Evolutionary conservation across 2,329 filamentous ascomycete species (phyloP), one percentile per base, ranked within the genome.

Genomic region (Fusarium chaquense): DNA sequence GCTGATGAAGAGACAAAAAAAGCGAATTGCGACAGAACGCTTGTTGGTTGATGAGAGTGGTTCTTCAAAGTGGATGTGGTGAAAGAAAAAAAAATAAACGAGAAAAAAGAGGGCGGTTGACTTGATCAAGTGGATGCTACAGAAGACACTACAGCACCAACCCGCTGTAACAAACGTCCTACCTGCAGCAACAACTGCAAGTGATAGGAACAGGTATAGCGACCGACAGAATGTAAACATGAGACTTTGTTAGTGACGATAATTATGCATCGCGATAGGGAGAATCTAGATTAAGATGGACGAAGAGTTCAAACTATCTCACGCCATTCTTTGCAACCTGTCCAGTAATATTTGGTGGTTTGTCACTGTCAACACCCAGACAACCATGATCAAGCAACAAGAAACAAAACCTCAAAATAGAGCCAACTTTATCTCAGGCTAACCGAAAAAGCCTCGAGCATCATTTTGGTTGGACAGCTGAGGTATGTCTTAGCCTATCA

Each of bases 401-500:
- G 40, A 43, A 58, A 70, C 61, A 71, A 69, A 60, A 36, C 20
- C 46, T 63, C 57, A 52, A 64, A 64, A 64, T 63, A 64, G 50
- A 64, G 43, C 36, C 60, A 26, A 51, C 24, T 16, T 16, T 35
- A 64, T 46, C 33, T 40, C 58, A 36, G 13, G n/a, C 26, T 55
- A 54, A 35, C 43, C 46, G 20, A 40, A 58, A 60, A 59, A 63
- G 57, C 45, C 57, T 67, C 53, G 51, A 57, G 36, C 50, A 33
- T 57, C 38, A 32, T 35, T 59, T 54, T 66, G 62, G 59, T 66
- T 66, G 63, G 59, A 64, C 50, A 41, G 38, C 33, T 36, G 53
- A 63, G 53, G 36, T 26, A 40, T 66, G 67, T 70, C 67, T 68
- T 54, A 61, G 55, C 67, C 67, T 65, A 61, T 61, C 43, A 65